These are phyloP conservation scores for Strobilomyces dryophilus DNA, from an alignment of 768 basidiomycete species.

Conservation along the genomic window DNA sequence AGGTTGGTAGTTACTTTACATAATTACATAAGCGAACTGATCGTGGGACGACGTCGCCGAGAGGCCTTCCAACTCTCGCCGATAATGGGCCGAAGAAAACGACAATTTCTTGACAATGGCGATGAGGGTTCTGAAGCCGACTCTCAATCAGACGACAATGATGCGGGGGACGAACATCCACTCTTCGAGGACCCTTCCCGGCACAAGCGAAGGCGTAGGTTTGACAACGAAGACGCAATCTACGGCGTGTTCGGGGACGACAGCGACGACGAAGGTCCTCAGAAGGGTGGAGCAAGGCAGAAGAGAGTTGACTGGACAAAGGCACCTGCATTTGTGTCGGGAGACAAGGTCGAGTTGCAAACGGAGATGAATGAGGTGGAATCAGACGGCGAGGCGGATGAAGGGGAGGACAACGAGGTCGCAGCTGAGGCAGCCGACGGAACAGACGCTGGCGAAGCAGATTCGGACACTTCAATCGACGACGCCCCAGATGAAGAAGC, in stretches of 20 bases:
- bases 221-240: slow-evolving; percentile 67
- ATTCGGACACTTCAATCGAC: slow-evolving; percentile 32
- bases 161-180: slow-evolving; percentile 66
- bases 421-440: slow-evolving; percentile 30
- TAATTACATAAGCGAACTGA: slow-evolving; percentile 15
- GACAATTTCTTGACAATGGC: slow-evolving; percentile 66
- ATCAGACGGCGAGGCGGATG: slow-evolving; percentile 33
- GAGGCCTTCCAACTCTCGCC: background rate
- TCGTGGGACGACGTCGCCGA: no score
- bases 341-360: slow-evolving; percentile 40
- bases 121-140: slow-evolving; percentile 54
- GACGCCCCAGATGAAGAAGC: slow-evolving; percentile 36
- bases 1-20: no score
- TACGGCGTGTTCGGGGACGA: slow-evolving; percentile 75
- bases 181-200: slow-evolving; percentile 77
- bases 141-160: slow-evolving; percentile 45
- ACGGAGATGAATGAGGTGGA: slow-evolving; percentile 41
- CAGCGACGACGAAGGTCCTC: slow-evolving; percentile 56
- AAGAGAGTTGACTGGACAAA: slow-evolving; percentile 67
- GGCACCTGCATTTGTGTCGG: slow-evolving; percentile 70
- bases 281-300: slow-evolving; percentile 22
- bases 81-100: slow-evolving; percentile 72
- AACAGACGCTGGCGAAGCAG: slow-evolving; percentile 31
- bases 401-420: slow-evolving; percentile 37
- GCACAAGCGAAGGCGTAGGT: slow-evolving; percentile 60